Conservation (phyloP, 768 basidiomycete genomes). For the Lepiota venenata region DNA sequence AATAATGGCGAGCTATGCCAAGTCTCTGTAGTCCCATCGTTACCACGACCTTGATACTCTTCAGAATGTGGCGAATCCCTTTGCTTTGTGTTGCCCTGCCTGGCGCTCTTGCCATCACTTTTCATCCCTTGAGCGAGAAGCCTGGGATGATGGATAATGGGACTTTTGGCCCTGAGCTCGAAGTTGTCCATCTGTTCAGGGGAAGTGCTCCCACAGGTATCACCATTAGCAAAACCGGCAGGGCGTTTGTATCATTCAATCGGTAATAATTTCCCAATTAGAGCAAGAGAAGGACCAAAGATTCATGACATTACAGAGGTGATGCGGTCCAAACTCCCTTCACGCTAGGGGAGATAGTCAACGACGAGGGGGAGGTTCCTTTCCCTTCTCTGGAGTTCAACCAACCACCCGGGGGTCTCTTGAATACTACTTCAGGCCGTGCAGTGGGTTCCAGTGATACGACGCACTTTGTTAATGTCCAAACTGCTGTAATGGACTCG, state of each 20-base stretch:
- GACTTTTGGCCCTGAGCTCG: slow-evolving; percentile 14
- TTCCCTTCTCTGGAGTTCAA: slow-evolving; percentile 15
- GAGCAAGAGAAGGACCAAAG: no score
- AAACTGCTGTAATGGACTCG: slow-evolving; percentile 12
- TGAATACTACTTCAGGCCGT: slow-evolving; percentile 9
- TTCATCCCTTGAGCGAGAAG: slow-evolving; percentile 4
- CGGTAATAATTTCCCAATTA: not conserved
- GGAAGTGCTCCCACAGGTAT: slow-evolving; percentile 24
- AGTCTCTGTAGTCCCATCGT: no score
- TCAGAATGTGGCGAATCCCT: not conserved
- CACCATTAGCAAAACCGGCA: slow-evolving; percentile 14
- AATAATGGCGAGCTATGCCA: no score
- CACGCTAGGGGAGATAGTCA: slow-evolving; percentile 14
- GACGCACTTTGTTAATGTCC: slow-evolving; percentile 15
- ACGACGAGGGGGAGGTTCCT: slow-evolving; percentile 8
- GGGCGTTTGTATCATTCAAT: slow-evolving; percentile 15
- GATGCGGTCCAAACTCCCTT: slow-evolving; percentile 9
- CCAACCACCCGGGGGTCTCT: slow-evolving; percentile 13
- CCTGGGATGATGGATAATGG: slow-evolving; percentile 17
- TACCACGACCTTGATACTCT: no score
- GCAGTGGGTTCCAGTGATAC: slow-evolving; percentile 13
- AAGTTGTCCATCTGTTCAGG: slow-evolving; percentile 17
- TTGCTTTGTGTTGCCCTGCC: not conserved
- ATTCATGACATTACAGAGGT: slow-evolving; percentile 5
- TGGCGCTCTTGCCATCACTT: not conserved